Evolutionary conservation across 2,329 filamentous ascomycete genomes (phyloP), one percentile per base, ranked within the genome.

Genomic region (Emmonsiellopsis sp.): DNA sequence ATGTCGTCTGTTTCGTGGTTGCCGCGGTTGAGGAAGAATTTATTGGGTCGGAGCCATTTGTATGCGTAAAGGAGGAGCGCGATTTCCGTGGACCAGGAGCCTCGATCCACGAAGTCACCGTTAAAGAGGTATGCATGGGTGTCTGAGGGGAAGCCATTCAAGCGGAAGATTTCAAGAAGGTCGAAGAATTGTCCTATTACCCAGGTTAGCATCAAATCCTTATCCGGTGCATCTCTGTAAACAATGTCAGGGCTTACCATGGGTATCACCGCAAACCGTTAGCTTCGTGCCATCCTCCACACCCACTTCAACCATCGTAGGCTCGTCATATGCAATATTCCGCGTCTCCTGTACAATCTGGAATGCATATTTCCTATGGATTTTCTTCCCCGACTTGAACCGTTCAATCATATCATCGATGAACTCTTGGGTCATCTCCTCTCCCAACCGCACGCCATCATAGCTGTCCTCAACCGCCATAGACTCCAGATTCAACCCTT

Each of bases 1-100:
- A 98, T 98, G 71, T 96, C 92, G 68, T 97, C 92, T 48, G 93
- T 97, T 75, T 98, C 93, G 73, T 98, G 93, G 73, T 98, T 98
- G 62, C 93, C 93, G 57, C 93, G 84, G 77, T 98, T 98, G 59
- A 98, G 77, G 81, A 95, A 97, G 78, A 98, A 92, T 52, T 78
- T 83, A 43, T 83, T 81, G 6, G 93, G 93, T 52, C 87, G 84
- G 63, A 97, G 72, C 92, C 89, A 95, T 76, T 98, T 98, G 79
- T 95, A 95, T 44, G 92, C 87, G 70, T 96, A 98, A 17, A 98
- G 78, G 9, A 96, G 77, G 46, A 98, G 78, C 9, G 90, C 92
- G 61, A 98, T 94, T 69, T 98, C 93, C n/a, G 85, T 90, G 6
- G 92, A 97, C 93, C 93, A 98, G 39, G 90, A 96, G 32, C 93